Base-by-base conservation (phyloP, 2,329 filamentous ascomycete genomes). In the Fusarium sp. region DNA sequence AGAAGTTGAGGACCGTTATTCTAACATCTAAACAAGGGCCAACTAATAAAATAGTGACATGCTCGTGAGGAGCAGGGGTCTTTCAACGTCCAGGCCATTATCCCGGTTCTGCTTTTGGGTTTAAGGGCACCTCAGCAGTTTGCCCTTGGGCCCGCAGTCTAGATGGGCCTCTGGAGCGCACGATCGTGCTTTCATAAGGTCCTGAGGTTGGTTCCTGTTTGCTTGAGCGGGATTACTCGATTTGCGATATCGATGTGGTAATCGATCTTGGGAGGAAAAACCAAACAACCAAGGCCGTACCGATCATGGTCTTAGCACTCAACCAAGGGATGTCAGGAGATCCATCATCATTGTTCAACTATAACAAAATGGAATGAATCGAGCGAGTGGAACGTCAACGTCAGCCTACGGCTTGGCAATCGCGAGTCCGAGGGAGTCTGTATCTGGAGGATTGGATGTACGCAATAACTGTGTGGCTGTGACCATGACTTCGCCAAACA, bases 391-490 rank as follows among this genome's bases (percentile, higher is more conserved):
- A 72, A 66, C 67, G 63, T 66, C 63, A 66, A 74, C 75, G 75
- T 77, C 72, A 78, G 73, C 76, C 66, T 52, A 67, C 41, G 63
- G 64, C 71, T 75, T 75, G 72, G 74, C 74, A 73, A 70, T 67
- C 69, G 54, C 44, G 62, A 66, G 37, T 54, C 49, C 45, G 58
- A 64, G 41, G 45, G 45, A 46, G 51, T 35, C 18, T 54, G 49
- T 39, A 60, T 67, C 59, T 61, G 39, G 44, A 64, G 37, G 37
- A 61, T 65, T 46, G 37, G 39, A 63, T 63, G 44, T 69, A 60
- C 66, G 72, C 59, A 65, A 69, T 63, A 56, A 48, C 46, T 55
- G 38, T 56, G 75, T 76, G 75, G 75, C 75, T 76, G 73, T 76
- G 75, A 69, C 52, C 56, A 46, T 52, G 55, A 58, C 63, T 62